phyloP scores from a whole-genome alignment of 208 protist genomes.

The Borovskyia barvae region DNA sequence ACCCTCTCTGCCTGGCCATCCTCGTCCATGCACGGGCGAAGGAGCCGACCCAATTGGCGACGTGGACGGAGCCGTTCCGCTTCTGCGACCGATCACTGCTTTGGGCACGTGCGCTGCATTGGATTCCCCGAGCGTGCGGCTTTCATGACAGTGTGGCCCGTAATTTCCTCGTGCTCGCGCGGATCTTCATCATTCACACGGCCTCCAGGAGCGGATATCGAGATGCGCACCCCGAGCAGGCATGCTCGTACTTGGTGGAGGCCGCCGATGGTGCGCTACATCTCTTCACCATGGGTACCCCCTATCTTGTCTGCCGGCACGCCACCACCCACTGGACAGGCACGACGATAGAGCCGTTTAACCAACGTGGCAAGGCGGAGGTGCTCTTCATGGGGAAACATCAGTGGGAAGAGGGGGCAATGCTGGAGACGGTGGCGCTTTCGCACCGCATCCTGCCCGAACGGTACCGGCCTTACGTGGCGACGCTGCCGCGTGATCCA shows the following conservation, averaged over 20 bases:
- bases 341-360: constrained; percentile 57
- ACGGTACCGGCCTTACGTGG: constrained; percentile 56
- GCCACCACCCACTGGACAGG: constrained; percentile 79
- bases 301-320: constrained; percentile 60
- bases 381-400: constrained; percentile 72
- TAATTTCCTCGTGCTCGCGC: constrained; percentile 66
- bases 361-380: constrained; percentile 58
- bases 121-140: constrained; percentile 73
- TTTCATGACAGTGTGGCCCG: constrained; percentile 58
- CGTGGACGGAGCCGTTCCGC: constrained; percentile 84
- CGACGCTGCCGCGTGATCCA: constrained; percentile 25
- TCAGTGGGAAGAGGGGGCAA: constrained; percentile 80
- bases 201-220: constrained; percentile 40
- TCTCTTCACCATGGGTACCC: constrained; percentile 86
- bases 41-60: constrained; percentile 58
- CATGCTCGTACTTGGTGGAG: constrained; percentile 67
- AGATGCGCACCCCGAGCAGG: constrained; percentile 72
- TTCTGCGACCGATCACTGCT: constrained; percentile 72
- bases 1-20: constrained; percentile 69
- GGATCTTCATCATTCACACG: constrained; percentile 80
- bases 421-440: constrained; percentile 74
- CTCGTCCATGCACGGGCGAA: constrained; percentile 60
- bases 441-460: constrained; percentile 77
- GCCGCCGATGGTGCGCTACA: constrained; percentile 57
- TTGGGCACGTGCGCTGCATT: constrained; percentile 76